Evolutionary conservation across 352 stramenopile species (phyloP), one percentile per base, ranked within the genome.

Genomic region (Globisporangium barbulae): DNA sequence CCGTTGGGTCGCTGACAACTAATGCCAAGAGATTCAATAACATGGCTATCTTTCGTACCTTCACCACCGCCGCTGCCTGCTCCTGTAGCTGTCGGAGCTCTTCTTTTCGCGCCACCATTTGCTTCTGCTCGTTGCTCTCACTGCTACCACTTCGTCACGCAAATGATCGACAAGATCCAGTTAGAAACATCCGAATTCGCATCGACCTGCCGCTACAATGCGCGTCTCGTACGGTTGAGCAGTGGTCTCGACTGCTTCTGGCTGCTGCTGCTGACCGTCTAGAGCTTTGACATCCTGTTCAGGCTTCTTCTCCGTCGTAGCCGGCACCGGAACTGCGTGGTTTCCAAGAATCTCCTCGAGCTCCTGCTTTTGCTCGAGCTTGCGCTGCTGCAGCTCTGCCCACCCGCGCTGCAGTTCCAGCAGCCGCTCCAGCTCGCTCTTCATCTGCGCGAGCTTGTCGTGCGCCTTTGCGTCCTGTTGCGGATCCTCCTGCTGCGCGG

Each of bases 51-150:
- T 9, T 37, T 48, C 64, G 17, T n/a, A 85, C 77, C 70, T 80
- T 64, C 61, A 58, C 41, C 13, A 75, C 68, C 10, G 58, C 54
- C 17, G 64, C 37, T 8, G 73, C 70, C 61, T 67, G 68, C 15
- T 63, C 63, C 53, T 81, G 70, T 6, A 81, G 48, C 49, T 72
- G 58, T 42, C 66, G 71, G 1, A 85, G 54, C 62, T 83, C 71
- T 42, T 80, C 75, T n/a, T 74, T 81, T 30, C 67, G 67, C 50
- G 42, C 31, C 21, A 60, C 13, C 9, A 35, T 53, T 13, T 17
- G 5, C 17, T 44, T 53, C 35, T 60, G 31, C 2, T 47, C 52
- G 15, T 42, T 19, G 8, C 5, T 31, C 1, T 52, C 53, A 10
- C n/a, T 28, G n/a, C 39, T 59, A 22, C 19, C 33, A 35, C 4